Evolutionary conservation across 257 asterid species (phyloP), one percentile per base, ranked within the genome.

Genomic region (Hygrophila difformis): DNA sequence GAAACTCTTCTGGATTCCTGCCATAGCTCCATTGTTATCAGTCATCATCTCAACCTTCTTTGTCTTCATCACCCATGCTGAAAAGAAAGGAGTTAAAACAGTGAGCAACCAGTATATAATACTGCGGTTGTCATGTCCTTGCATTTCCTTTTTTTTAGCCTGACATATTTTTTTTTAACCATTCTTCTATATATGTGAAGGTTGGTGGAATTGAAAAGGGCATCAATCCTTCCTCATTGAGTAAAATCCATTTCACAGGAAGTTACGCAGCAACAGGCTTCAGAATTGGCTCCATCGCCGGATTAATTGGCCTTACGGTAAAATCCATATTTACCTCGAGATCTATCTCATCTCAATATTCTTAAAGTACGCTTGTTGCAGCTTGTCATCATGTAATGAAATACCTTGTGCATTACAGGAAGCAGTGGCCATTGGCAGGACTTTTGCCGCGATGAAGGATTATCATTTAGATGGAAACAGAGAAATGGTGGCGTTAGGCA

Each of bases 341-440:
- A n/a, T n/a, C n/a, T n/a, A n/a, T n/a, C n/a, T n/a, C n/a, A n/a
- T n/a, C n/a, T n/a, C n/a, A n/a, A n/a, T n/a, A n/a, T n/a, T n/a
- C 31, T 1, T 3, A 8, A 26, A 26, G 31, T 8, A 26, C 31
- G 7, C 31, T 26, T 1, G 8, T 26, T 8, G 8, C 31, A 10
- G 12, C 12, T 33, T 33, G 12, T 9, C 37, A 33, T 5, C 10
- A 5, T 12, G 10, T 9, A 33, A 3, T 4, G 10, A 33, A 33
- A 2, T 33, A 12, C 8, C 0, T 8, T 41, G 23, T 41, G 3
- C 20, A 41, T 42, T 36, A 24, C 70, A 82, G 94, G 94, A 83
- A 77, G 94, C 94, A n/a, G 67, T 70, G 29, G 91, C 91, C 6
- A 79, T 79, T 35, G 91, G 87, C 28, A 64, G 94, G 72, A 83